Percentiles rank a stretch among this genome's conserved stretches.
Evolutionary conservation across 306 rosid species (phyloP).

Genomic region (Vigna mungo): DNA sequence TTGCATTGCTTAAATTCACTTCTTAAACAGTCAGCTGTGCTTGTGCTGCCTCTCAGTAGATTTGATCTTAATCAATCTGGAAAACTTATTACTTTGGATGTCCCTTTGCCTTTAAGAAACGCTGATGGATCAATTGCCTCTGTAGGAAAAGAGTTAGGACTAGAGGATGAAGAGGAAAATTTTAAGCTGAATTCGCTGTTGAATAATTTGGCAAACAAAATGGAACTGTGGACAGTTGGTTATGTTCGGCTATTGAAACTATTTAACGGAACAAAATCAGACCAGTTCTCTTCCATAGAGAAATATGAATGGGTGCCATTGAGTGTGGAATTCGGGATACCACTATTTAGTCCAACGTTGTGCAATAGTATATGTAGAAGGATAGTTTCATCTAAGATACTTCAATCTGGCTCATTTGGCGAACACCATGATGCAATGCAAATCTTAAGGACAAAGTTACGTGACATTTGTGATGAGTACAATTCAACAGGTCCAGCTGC

Average conservation of each 20-base stretch:
- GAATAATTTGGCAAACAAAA: conserved; percentile 65
- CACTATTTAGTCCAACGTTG: conserved; percentile 84
- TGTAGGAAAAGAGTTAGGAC: conserved; percentile 74
- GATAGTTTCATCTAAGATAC: conserved; percentile 80
- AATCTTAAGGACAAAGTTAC: conserved; percentile 77
- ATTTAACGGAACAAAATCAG: conserved; percentile 61
- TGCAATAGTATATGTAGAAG: conserved; percentile 80
- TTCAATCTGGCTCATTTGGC: conserved; percentile 71
- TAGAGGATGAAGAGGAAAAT: conserved; percentile 63
- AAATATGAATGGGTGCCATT: conserved; percentile 94
- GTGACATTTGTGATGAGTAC: conserved; percentile 81
- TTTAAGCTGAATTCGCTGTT: conserved; percentile 68
- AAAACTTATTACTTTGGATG: conserved; percentile 72
- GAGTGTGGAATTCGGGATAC: conserved; percentile 93
- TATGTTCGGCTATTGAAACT: conserved; percentile 83
- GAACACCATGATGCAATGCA: conserved; percentile 92
- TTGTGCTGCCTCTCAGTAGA: conserved; percentile 89
- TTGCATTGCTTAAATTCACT: conserved; percentile 91
- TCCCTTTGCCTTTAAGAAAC: conserved; percentile 91
- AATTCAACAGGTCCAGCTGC: conserved; percentile 87
- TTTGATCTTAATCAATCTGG: conserved; percentile 79
- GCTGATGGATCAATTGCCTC: conserved; percentile 73
- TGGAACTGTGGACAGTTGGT: conserved; percentile 86
- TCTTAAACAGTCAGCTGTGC: conserved; percentile 83
- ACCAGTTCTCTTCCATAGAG: conserved; percentile 55